Base-by-base conservation (phyloP, 1,284 basidiomycete genomes). In the Tilletia setariae region DNA sequence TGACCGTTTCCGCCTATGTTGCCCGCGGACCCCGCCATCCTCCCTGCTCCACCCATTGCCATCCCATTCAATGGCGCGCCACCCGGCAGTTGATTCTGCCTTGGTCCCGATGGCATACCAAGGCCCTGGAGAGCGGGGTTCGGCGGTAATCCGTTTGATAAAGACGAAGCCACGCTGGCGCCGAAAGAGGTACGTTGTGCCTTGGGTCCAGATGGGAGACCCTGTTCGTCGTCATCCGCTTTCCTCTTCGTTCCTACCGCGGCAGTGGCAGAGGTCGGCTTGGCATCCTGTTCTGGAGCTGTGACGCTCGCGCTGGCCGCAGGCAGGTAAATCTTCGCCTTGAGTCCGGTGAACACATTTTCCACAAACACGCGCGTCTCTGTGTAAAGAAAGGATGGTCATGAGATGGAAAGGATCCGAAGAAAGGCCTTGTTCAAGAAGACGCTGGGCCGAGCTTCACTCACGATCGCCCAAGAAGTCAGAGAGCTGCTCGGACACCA, bases 391-490 rank as follows among this genome's bases (percentile, higher is more conserved):
- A 40, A 64, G 56, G 13, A 19, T 46, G 44, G 47, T 49, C 47
- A 49, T 23, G 47, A 49, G 47, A n/a, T 1, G 51, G 23, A 23
- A 53, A 13, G 56, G 46, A 61, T 44, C n/a, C 65, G n/a, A n/a
- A n/a, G n/a, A n/a, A n/a, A n/a, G n/a, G n/a, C n/a, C n/a, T n/a
- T n/a, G n/a, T n/a, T n/a, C n/a, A n/a, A n/a, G n/a, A n/a, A n/a
- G n/a, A n/a, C n/a, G n/a, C n/a, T 2, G 23, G 23, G 6, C 2
- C 13, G n/a, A 9, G 51, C 7, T 4, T 53, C 64, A 72, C 86
- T 76, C 71, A 91, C 93, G 89, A 84, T 90, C 91, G 84, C 93
- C 93, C 59, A 97, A 87, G 83, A 97, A 97, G 84, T 96, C 94
- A 67, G 90, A 89, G 68, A 97, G 86, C 81, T 96, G 92, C 1